Percentiles rank a stretch among this genome's conserved stretches.
Evolutionary conservation across 768 basidiomycete genomes (phyloP).

Genomic region (Panellus pusillus): DNA sequence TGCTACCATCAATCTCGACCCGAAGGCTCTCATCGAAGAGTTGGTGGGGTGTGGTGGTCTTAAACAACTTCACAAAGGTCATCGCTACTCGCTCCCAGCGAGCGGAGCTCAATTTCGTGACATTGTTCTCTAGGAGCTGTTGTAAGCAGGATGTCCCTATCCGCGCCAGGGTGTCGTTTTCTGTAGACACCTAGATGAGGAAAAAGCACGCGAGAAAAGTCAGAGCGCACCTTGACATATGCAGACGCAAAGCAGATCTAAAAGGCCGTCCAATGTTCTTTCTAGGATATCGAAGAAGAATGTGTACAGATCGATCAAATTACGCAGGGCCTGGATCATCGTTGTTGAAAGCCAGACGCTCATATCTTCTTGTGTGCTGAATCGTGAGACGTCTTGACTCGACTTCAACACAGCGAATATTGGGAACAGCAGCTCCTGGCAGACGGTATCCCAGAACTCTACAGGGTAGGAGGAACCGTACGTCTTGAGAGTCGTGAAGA

Average conservation of each 20-base stretch:
- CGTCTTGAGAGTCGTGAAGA: conserved; percentile 91
- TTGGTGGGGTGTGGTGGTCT: conserved; percentile 96
- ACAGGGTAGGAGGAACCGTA: conserved; percentile 83
- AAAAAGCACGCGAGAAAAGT: background rate
- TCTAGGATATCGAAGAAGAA: conserved; percentile 92
- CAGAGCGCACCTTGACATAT: conserved; percentile 88
- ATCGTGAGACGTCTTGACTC: conserved; percentile 87
- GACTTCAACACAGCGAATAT: conserved; percentile 97
- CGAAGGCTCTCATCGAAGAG: conserved; percentile 91
- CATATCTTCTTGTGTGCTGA: conserved; percentile 97
- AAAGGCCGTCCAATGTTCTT: conserved; percentile 86
- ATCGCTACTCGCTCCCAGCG: conserved; percentile 92
- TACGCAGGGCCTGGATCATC: conserved; percentile 96
- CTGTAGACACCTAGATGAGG: conserved; percentile 41
- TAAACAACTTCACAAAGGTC: conserved; percentile 95
- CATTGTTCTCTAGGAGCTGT: conserved; percentile 92
- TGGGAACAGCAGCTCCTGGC: conserved; percentile 94
- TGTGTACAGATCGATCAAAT: conserved; percentile 94
- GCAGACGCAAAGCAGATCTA: conserved; percentile 92
- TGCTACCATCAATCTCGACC: conserved; percentile 70
- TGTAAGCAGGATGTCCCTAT: conserved; percentile 98
- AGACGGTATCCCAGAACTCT: conserved; percentile 98
- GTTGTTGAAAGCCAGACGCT: conserved; percentile 99
- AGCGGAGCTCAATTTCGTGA: conserved; percentile 75
- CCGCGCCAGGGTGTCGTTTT: conserved; percentile 96